Base-by-base conservation (phyloP, 169 alveolate species). In the Miamiensis avidus region DNA sequence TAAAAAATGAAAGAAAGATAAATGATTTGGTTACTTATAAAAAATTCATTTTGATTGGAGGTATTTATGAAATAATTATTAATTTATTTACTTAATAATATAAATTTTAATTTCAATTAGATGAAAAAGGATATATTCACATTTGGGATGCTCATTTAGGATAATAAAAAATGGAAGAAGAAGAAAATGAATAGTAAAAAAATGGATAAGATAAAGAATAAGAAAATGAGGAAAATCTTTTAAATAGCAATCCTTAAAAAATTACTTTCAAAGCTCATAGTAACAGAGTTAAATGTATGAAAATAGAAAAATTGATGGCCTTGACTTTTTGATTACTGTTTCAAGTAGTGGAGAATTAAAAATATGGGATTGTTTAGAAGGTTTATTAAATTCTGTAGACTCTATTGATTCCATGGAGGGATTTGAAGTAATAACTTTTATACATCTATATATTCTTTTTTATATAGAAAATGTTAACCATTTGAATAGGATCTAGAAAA, bases 21-120 rank as follows among this genome's bases (percentile, higher is more conserved):
- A 79, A 79, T 64, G 84, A 79, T 29, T 79, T 79, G 27, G 29
- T 69, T 79, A 76, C 65, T 4, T 79, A 79, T 65, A 79, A 79
- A 29, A 72, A 79, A 49, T 79, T 49, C n/a, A 74, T 65, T 0
- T 15, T 79, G 15, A 49, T 72, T 0, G 84, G 84, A 79, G 84
- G 84, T 79, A 79, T n/a, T 29, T 64, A 34, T 49, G 16, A 0
- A 1, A 28, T 49, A 28, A 32, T 49, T 0, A 28, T 79, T 49
- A 49, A 0, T 1, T 34, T 0, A 76, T 76, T 25, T 0, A 31
- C 25, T 29, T 77, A 1, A 77, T 33, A 25, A 32, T 49, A 20
- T 49, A 49, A 49, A 32, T 32, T 34, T 11, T 79, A 0, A 16
- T 79, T 49, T 49, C 15, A n/a, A n/a, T 34, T 64, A 79, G 84